Evolutionary conservation across 352 stramenopile species (phyloP), one percentile per base, ranked within the genome.

Genomic region (Phytophthora colocasiae): DNA sequence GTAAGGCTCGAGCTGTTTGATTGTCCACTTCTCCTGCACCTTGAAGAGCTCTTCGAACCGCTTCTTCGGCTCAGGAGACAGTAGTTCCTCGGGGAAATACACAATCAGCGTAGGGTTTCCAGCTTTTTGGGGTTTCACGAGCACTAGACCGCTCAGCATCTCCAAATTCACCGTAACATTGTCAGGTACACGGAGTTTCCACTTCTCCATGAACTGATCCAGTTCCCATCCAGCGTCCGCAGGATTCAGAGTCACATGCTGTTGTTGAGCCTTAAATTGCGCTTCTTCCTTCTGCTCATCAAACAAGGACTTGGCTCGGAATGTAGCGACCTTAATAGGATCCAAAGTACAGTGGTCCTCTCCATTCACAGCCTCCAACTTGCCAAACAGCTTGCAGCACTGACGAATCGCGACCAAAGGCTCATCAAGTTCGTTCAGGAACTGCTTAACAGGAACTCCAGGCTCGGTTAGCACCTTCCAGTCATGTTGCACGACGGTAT

Each of bases 21-120:
- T 71, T 1, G 85, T 93, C 87, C 87, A 96, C 56, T 96, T 96
- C 41, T 92, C 83, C 55, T 96, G 87, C 31, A 82, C 73, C 19
- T 80, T 63, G 65, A 96, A 96, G 27, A 96, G 84, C 58, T 80
- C 73, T 27, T 92, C 71, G 46, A 96, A 94, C 22, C 87, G 85
- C 56, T 80, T 75, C 72, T 92, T 92, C 1, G 87, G 83, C 19
- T 93, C 85, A 6, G 80, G 83, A 0, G 87, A 82, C 11, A 96
- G 65, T 4, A 81, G 73, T 6, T 85, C 58, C 56, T 93, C 85
- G 0, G 77, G 75, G 26, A 93, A 91, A 49, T 90, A 94, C 8
- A 91, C 62, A 17, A 93, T 75, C 1, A 75, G 71, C 17, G 66
- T 63, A 0, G 75, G 53, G 15, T 84, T 90, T 0, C 71, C 76